Percentiles rank a stretch among this genome's conserved stretches.
phyloP scores from a whole-genome alignment of 2,329 filamentous ascomycete species.

The Cladobotryum protrusum region DNA sequence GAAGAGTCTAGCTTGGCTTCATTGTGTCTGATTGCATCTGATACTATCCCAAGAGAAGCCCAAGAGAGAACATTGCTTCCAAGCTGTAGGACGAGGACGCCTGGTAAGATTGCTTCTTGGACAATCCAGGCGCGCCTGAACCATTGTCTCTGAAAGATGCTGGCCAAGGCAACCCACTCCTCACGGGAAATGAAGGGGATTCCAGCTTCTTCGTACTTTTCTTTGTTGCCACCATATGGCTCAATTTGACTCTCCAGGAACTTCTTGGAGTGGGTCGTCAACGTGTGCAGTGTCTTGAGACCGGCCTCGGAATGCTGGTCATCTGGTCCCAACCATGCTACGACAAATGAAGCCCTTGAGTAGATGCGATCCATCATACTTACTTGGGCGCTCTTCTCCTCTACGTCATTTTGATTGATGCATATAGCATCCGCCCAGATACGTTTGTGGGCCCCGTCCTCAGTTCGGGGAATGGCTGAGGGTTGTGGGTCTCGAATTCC shows the following conservation, averaged over 20 bases:
- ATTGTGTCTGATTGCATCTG: constrained; percentile 15
- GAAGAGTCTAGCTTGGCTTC: constrained; percentile 14
- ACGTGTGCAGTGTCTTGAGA: constrained; percentile 11
- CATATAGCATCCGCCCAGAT: constrained; percentile 24
- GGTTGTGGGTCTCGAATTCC: constrained; percentile 7
- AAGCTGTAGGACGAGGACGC: constrained; percentile 19
- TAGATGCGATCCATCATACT: constrained; percentile 25
- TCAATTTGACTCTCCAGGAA: constrained; percentile 17
- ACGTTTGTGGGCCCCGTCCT: constrained; percentile 7
- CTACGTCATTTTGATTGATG: constrained; percentile 10
- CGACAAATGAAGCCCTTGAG: neutral
- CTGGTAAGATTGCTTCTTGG: constrained; percentile 21
- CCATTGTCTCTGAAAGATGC: constrained; percentile 22
- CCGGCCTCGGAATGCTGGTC: constrained; percentile 14
- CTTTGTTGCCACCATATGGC: constrained; percentile 17
- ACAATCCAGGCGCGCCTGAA: constrained; percentile 24
- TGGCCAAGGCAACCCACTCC: constrained; percentile 17
- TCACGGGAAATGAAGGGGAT: constrained; percentile 15
- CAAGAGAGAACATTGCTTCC: constrained; percentile 14
- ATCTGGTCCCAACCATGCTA: too few species aligned
- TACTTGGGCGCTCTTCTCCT: constrained; percentile 23
- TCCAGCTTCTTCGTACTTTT: constrained; percentile 14
- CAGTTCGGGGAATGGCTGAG: neutral
- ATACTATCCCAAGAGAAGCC: constrained; percentile 15
- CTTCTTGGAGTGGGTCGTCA: constrained; percentile 10